Conservation (phyloP, 2,329 filamentous ascomycete genomes). For the Aquanectria penicillioides region DNA sequence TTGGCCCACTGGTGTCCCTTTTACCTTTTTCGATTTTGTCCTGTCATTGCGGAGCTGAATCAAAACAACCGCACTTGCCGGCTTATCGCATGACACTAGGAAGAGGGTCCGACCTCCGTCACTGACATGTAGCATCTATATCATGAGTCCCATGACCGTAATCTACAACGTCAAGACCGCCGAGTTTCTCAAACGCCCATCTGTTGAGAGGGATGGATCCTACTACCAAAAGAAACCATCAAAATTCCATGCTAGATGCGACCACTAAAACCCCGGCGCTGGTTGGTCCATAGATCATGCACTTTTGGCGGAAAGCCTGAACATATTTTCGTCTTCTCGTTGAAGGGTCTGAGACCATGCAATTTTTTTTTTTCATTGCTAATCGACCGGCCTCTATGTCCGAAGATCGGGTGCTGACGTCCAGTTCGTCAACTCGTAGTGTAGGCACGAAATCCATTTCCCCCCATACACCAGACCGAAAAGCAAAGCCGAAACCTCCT, state of each 20-base stretch:
- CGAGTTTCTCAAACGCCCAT: not conserved
- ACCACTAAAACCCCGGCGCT: too few relatives aligned
- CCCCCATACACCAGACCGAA: conserved; percentile 59
- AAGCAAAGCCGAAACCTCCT: conserved; percentile 54
- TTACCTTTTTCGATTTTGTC: conserved; percentile 1
- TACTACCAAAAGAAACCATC: not conserved
- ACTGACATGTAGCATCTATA: not conserved
- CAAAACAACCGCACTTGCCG: not conserved
- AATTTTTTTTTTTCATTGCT: conserved; percentile 54
- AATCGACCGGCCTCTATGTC: conserved; percentile 54
- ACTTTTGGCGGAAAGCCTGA: conserved; percentile 1
- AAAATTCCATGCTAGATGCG: not conserved
- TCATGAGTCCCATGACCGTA: not conserved
- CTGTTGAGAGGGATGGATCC: not conserved
- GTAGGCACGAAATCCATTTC: conserved; percentile 56
- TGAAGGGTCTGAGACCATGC: conserved; percentile 48
- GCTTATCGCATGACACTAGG: not conserved
- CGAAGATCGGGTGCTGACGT: conserved; percentile 53
- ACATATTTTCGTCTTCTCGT: conserved; percentile 24
- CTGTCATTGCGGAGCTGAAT: not conserved
- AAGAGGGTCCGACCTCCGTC: not conserved
- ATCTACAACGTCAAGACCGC: not conserved
- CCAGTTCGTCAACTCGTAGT: conserved; percentile 54
- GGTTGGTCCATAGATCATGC: conserved; percentile 26
- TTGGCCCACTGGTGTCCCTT: not conserved